Evolutionary conservation across 257 asterid species (phyloP), one percentile per base, ranked within the genome.

Genomic region (Penstemon eatonii): DNA sequence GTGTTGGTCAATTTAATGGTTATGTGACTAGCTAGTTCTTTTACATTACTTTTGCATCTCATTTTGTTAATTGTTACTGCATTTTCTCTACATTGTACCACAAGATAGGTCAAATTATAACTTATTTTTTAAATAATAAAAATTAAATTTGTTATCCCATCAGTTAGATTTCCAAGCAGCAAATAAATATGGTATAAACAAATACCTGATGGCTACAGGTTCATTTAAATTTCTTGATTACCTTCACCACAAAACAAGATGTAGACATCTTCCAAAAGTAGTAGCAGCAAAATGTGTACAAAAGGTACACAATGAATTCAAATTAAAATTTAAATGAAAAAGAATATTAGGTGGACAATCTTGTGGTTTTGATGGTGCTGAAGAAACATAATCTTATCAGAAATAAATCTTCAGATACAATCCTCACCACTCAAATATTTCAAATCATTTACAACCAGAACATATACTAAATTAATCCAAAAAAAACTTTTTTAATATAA

Each of bases 381-480:
- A 60, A 69, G 33, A 66, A 74, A 65, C 76, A 70, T 82, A 68
- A 83, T 79, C 95, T 87, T 89, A 87, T 89, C 96, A 82, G 25
- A 60, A 75, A 73, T 62, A 75, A 70, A 79, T 69, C 79, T 76
- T 70, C 78, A 71, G 18, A 54, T 49, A 46, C 62, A 58, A 83
- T 83, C 84, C 79, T 82, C 82, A 79, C 93, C 90, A 83, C 87
- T 75, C 91, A 59, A 76, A 25, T 40, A 64, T 65, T 25, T 67
- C 56, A 56, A 74, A 68, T 60, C 81, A 78, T 60, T 78, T 45
- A 8, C 80, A 74, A 58, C 96, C 87, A 77, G 74, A 75, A 25
- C 75, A 79, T 80, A 41, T 8, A 58, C 52, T 63, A 44, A 37
- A 25, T 25, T 25, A 25, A 25, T 25, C 33, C 2, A 25, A 25